A percentile compares a stretch with the other conserved stretches of the same genome.
phyloP scores from a whole-genome alignment of 2,329 filamentous ascomycete genomes.

The Fusarium agapanthi region DNA sequence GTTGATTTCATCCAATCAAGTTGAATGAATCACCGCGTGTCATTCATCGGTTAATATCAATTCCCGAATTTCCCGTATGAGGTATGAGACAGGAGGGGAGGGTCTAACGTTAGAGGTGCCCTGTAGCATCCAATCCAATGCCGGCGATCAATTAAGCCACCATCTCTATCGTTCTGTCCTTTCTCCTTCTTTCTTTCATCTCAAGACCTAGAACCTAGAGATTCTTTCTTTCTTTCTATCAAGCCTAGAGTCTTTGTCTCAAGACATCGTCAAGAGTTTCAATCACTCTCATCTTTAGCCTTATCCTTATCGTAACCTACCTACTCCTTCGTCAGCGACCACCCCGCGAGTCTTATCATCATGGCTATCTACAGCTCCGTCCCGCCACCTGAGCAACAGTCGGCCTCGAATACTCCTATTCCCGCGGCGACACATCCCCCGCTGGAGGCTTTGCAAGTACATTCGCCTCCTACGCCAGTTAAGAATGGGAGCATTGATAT shows the following conservation, averaged over 20 bases:
- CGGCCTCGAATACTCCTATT: slow-evolving; percentile 29
- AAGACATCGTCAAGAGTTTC: not conserved
- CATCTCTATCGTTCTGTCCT: slow-evolving; percentile 1
- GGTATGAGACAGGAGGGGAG: slow-evolving; percentile 9
- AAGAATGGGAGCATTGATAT: slow-evolving; percentile 59
- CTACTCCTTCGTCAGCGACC: slow-evolving; percentile 1
- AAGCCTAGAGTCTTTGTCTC: not conserved
- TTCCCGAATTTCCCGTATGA: slow-evolving; percentile 11
- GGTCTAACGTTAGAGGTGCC: not conserved
- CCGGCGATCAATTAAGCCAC: slow-evolving; percentile 15
- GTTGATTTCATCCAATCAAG: slow-evolving; percentile 12
- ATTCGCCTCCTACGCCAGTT: slow-evolving; percentile 38
- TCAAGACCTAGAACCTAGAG: not conserved
- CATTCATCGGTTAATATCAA: slow-evolving; percentile 33
- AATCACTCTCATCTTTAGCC: not conserved
- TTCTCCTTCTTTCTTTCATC: slow-evolving; percentile 1
- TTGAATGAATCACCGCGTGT: slow-evolving; percentile 37
- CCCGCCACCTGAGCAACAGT: slow-evolving; percentile 54
- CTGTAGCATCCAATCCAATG: slow-evolving; percentile 24
- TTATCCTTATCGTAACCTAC: not conserved
- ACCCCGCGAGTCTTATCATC: slow-evolving; percentile 27
- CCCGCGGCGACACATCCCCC: slow-evolving; percentile 12
- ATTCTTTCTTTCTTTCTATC: not conserved
- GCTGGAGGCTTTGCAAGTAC: slow-evolving; percentile 27
- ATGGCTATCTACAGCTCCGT: slow-evolving; percentile 65